Conservation (phyloP, 176 grass and related monocot species). For the Themeda triandra region DNA sequence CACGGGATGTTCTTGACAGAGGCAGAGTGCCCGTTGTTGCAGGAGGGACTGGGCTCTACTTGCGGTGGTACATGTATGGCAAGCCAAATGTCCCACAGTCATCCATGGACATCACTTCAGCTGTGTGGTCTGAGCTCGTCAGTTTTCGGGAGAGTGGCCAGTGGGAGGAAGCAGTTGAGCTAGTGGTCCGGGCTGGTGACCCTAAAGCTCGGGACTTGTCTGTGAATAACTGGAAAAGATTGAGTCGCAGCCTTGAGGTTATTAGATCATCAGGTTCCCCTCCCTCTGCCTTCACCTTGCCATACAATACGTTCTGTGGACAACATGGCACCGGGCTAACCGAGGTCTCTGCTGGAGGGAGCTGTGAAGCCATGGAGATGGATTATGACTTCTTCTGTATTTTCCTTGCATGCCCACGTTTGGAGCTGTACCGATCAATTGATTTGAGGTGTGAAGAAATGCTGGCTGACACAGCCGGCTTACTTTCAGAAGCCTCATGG, state of each 20-base stretch:
- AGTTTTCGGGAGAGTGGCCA: conserved; percentile 39
- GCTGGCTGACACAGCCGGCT: conserved; percentile 60
- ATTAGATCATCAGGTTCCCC: not conserved
- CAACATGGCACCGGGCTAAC: not conserved
- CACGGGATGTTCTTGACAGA: conserved; percentile 39
- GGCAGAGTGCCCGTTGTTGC: conserved; percentile 42
- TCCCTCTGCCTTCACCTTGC: not conserved
- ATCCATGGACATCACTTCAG: conserved; percentile 22
- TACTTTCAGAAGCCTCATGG: conserved; percentile 80
- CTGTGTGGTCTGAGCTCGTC: conserved; percentile 54
- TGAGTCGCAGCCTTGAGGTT: conserved; percentile 4
- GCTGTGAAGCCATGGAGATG: not conserved
- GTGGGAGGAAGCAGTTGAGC: conserved; percentile 73
- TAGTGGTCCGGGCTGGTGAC: conserved; percentile 63
- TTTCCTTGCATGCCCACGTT: not conserved
- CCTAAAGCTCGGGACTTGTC: conserved; percentile 50
- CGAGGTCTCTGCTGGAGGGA: not conserved
- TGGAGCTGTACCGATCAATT: not conserved
- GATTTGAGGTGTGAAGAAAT: conserved; percentile 62
- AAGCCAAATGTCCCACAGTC: conserved; percentile 73
- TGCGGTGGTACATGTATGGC: conserved; percentile 84
- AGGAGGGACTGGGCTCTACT: conserved; percentile 76
- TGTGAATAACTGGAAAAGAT: conserved; percentile 50
- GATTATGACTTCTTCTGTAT: conserved; percentile 6
- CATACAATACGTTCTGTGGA: not conserved